Evolutionary conservation across 2,329 filamentous ascomycete species (phyloP), one percentile per base, ranked within the genome.

Genomic region (Sphaerulina populicola): DNA sequence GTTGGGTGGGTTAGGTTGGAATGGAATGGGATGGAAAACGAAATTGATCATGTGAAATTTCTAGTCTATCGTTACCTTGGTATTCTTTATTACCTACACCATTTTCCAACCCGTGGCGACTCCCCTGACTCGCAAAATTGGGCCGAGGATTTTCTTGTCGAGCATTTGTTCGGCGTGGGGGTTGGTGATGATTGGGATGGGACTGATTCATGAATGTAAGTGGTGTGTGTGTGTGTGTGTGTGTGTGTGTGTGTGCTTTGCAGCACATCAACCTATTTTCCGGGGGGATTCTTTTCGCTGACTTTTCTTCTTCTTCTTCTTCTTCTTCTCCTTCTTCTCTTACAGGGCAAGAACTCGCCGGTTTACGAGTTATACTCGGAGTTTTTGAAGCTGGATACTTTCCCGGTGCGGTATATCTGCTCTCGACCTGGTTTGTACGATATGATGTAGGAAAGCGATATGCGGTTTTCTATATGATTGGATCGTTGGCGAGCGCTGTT

Each of bases 401-500:
- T 14, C 57, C 57, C 3, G 55, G 55, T 10, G 49, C 52, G 65
- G 31, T 72, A 6, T 61, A 72, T 51, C 73, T 74, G 37, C 67
- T 74, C 27, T 72, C 71, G 0, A 63, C 72, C 51, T 76, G 72
- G 69, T 76, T 75, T 44, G 68, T 68, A 4, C 66, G 72, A 9
- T 65, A 66, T 38, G 70, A 73, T 49, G 64, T 56, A 3, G 50
- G 53, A 56, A 70, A 68, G 39, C 68, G 72, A 0, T 59, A 60
- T 12, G 60, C 62, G 3, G 45, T 58, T 7, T 64, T 62, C 50
- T 63, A 61, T 46, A 57, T 52, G 41, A 29, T 54, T 48, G 38
- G 61, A 52, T n/a, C 69, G 37, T 62, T 78, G 43, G 73, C 75
- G 0, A 73, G 74, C 23, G 74, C 72, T 1, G 74, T 77, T 45